These are phyloP conservation scores for Penicillium paradoxum DNA, from an alignment of 495 filamentous ascomycete species.

Conservation along the genomic window DNA sequence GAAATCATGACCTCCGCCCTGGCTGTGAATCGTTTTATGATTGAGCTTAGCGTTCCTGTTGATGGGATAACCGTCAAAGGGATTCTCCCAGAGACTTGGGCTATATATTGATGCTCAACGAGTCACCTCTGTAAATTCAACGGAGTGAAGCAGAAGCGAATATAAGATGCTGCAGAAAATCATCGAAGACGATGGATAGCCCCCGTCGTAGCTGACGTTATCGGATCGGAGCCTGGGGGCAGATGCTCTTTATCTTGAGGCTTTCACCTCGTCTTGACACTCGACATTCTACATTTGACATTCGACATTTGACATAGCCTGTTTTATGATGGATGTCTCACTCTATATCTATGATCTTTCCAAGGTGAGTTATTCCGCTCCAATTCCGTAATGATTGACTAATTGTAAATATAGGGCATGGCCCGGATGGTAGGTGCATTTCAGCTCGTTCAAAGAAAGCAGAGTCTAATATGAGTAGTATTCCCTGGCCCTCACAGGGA, in stretches of 20 bases:
- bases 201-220: conserved; percentile 42
- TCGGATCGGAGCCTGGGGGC: conserved; percentile 24
- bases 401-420: conserved; percentile 25
- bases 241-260: conserved; percentile 9
- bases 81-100: too few species aligned
- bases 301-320: neutral
- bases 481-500: conserved; percentile 50
- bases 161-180: conserved; percentile 7
- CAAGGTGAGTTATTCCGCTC: conserved; percentile 42
- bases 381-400: neutral
- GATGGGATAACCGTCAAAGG: too few species aligned
- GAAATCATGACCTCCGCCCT: too few species aligned
- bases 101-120: too few species aligned
- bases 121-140: too few species aligned
- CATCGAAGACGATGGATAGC: conserved; percentile 26
- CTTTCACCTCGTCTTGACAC: neutral
- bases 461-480: conserved; percentile 29
- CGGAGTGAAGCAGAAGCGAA: too few species aligned
- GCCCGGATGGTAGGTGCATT: conserved; percentile 41
- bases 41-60: too few species aligned
- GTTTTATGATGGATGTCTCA: conserved; percentile 68
- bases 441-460: neutral
- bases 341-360: conserved; percentile 95
- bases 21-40: too few species aligned
- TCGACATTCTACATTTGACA: neutral